Percentiles rank a stretch among this genome's conserved stretches.
These are phyloP conservation scores for Phytophthora tentaculata DNA, from an alignment of 352 stramenopile genomes.

Conservation along the genomic window DNA sequence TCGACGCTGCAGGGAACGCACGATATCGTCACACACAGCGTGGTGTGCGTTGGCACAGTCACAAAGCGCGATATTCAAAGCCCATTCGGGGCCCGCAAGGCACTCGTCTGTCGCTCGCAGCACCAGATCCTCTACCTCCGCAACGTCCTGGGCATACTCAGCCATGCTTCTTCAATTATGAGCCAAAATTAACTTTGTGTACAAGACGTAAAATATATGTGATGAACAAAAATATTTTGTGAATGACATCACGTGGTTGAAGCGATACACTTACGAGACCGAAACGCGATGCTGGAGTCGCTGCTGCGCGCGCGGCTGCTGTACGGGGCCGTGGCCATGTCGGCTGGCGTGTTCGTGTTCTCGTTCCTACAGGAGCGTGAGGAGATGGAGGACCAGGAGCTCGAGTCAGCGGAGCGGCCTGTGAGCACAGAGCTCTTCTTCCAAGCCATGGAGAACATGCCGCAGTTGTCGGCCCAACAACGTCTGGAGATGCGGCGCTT, in stretches of 20 bases:
- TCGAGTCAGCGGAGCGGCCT: conserved; percentile 53
- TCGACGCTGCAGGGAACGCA: conserved; percentile 60
- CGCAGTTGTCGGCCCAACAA: conserved; percentile 56
- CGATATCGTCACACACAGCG: conserved; percentile 59
- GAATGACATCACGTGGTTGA: not conserved
- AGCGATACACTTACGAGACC: not conserved
- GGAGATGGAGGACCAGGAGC: conserved; percentile 68
- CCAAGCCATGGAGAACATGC: conserved; percentile 64
- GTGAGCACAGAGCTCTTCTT: conserved; percentile 71
- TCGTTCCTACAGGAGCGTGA: conserved; percentile 83
- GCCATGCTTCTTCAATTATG: conserved; percentile 22
- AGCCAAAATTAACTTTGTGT: conserved; percentile 7
- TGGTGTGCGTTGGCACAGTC: conserved; percentile 66
- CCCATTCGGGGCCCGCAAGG: conserved; percentile 65
- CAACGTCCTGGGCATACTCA: conserved; percentile 48
- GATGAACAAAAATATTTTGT: not conserved
- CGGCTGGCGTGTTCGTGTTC: conserved; percentile 77
- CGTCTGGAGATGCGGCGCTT: conserved; percentile 79
- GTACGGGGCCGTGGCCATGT: conserved; percentile 84
- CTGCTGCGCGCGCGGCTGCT: conserved; percentile 60
- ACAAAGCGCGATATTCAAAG: conserved; percentile 76
- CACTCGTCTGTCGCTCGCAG: conserved; percentile 59
- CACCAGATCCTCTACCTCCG: conserved; percentile 55
- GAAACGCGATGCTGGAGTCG: conserved; percentile 31
- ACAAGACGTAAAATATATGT: not conserved